These are phyloP conservation scores for Amoebophrya sp. DNA, from an alignment of 169 alveolate genomes.

Conservation along the genomic window DNA sequence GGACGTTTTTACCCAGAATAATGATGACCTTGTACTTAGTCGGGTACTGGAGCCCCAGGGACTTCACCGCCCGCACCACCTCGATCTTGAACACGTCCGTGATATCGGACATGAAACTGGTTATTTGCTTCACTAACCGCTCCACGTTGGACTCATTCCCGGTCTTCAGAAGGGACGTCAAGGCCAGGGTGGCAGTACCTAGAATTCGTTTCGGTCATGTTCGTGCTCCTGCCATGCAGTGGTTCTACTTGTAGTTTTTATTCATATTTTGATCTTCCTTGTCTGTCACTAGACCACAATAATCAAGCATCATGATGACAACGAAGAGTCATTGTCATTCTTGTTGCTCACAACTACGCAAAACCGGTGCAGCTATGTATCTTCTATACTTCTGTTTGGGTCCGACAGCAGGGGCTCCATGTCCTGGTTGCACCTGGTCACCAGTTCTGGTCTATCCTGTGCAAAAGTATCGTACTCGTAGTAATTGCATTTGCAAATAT, in stretches of 20 bases:
- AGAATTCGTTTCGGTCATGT: too few relatives aligned
- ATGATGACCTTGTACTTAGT: constrained; percentile 60
- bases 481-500: too few relatives aligned
- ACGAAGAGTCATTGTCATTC: neutral
- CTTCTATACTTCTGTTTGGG: constrained; percentile 53
- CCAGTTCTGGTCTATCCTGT: constrained; percentile 61
- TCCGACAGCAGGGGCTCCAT: constrained; percentile 77
- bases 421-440: constrained; percentile 65
- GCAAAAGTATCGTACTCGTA: too few relatives aligned
- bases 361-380: too few relatives aligned
- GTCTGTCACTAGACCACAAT: neutral
- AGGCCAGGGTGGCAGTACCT: constrained; percentile 81
- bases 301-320: constrained; percentile 23
- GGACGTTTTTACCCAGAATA: too few relatives aligned
- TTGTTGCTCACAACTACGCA: neutral
- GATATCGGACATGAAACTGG: constrained; percentile 56
- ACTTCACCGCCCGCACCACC: constrained; percentile 74
- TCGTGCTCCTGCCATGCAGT: too few relatives aligned
- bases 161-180: constrained; percentile 87
- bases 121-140: constrained; percentile 74
- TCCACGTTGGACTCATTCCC: constrained; percentile 87
- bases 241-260: too few relatives aligned
- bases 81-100: neutral
- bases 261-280: too few relatives aligned
- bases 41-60: constrained; percentile 81